Percentiles rank a stretch among this genome's conserved stretches.
Evolutionary conservation across 768 basidiomycete genomes (phyloP).

Genomic region (Tulasnella sp.): DNA sequence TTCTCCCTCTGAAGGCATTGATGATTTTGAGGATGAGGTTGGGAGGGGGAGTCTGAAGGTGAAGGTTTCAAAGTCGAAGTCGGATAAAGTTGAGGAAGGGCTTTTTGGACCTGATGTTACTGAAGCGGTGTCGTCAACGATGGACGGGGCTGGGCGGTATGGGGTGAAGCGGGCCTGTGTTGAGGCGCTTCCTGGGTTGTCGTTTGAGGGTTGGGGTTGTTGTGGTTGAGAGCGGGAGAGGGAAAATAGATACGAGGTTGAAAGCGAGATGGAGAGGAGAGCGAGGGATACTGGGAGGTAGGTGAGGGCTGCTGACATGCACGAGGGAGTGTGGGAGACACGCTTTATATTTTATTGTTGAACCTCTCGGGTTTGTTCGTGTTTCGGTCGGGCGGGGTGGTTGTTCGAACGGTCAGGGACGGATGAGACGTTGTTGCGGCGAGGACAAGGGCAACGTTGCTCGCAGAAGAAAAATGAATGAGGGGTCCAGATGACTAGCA

Average conservation of each 20-base stretch:
- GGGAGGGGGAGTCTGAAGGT: conserved; percentile 8
- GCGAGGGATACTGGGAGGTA: conserved; percentile 22
- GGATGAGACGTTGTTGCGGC: neutral
- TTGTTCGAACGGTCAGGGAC: neutral
- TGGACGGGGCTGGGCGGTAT: neutral
- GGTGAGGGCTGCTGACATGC: conserved; percentile 9
- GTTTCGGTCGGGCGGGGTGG: neutral
- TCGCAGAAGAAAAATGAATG: neutral
- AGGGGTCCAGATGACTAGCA: neutral
- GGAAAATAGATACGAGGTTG: conserved; percentile 26
- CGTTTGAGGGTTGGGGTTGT: neutral
- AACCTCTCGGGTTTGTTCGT: neutral
- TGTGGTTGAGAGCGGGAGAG: conserved; percentile 17
- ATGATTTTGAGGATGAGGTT: conserved; percentile 6
- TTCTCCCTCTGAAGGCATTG: conserved; percentile 30
- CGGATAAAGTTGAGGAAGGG: conserved; percentile 6
- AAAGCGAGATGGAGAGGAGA: conserved; percentile 27
- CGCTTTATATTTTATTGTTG: neutral
- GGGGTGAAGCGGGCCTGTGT: conserved; percentile 11
- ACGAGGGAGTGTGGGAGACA: conserved; percentile 11
- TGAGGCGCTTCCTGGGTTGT: conserved; percentile 12
- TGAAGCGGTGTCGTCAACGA: conserved; percentile 1
- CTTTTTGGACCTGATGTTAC: neutral
- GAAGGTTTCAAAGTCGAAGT: conserved; percentile 26
- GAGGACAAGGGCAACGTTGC: conserved; percentile 2